These are phyloP conservation scores for Thielaviopsis euricoi DNA, from an alignment of 2,329 filamentous ascomycete species.

Conservation along the genomic window DNA sequence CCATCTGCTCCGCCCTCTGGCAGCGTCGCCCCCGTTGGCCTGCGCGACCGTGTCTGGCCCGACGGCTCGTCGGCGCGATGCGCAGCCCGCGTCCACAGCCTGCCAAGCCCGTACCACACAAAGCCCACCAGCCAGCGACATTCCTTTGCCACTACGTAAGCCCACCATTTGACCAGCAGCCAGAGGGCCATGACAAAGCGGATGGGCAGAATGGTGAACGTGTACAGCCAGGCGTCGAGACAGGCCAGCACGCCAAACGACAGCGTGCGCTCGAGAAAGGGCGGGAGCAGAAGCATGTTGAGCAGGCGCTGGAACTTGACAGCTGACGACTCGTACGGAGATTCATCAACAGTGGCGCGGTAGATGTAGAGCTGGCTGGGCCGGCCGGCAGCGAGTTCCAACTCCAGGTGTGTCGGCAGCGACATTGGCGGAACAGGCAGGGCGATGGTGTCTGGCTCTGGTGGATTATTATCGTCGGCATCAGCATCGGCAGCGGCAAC, in stretches of 20 bases:
- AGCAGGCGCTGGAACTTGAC: conserved; percentile 82
- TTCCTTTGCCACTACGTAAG: conserved; percentile 54
- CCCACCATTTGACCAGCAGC: conserved; percentile 67
- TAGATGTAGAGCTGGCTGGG: conserved; percentile 52
- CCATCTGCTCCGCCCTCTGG: background rate
- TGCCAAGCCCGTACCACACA: conserved; percentile 62
- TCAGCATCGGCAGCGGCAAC: conserved; percentile 22
- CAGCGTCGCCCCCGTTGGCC: background rate
- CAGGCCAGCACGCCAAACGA: conserved; percentile 83
- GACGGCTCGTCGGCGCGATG: no score
- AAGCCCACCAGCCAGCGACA: conserved; percentile 54
- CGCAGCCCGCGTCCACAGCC: conserved; percentile 48
- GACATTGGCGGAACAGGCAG: conserved; percentile 52
- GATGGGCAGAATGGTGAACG: conserved; percentile 85
- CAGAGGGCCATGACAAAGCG: conserved; percentile 68
- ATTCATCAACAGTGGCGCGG: conserved; percentile 36
- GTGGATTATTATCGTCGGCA: no score
- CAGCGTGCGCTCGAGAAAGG: conserved; percentile 67
- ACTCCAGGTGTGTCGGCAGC: conserved; percentile 45
- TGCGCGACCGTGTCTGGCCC: background rate
- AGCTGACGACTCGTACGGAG: conserved; percentile 78
- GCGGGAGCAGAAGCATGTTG: conserved; percentile 73
- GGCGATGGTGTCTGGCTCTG: conserved; percentile 13
- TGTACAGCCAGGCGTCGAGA: conserved; percentile 90
- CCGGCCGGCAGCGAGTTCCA: conserved; percentile 44